Conservation (phyloP, 1,284 basidiomycete species). For the Baeospora myosura region DNA sequence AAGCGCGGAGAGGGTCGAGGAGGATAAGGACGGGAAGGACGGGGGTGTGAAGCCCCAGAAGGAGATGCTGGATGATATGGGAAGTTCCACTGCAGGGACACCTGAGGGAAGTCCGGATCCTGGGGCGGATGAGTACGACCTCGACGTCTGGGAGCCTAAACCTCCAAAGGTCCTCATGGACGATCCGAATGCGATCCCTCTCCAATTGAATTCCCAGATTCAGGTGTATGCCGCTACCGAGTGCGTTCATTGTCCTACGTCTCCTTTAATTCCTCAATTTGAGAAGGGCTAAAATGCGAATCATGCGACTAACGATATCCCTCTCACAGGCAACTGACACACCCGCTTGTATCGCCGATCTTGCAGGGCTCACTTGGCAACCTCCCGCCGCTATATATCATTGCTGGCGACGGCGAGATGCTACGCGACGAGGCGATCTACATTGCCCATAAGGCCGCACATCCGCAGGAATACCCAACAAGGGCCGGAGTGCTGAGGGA, state of each 20-base stretch:
- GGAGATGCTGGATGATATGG: constrained; percentile 27
- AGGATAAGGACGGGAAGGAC: constrained; percentile 18
- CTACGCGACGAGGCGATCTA: constrained; percentile 80
- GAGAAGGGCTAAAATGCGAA: background rate
- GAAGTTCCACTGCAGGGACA: background rate
- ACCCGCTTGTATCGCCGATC: constrained; percentile 77
- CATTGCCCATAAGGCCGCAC: constrained; percentile 76
- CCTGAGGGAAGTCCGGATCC: constrained; percentile 1
- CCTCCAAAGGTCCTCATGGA: constrained; percentile 56
- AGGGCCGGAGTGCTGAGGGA: constrained; percentile 47
- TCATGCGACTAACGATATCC: background rate
- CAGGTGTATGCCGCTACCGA: constrained; percentile 80
- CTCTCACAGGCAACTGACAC: constrained; percentile 58
- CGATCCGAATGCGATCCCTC: constrained; percentile 34
- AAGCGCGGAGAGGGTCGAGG: constrained; percentile 18
- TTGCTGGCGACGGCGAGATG: constrained; percentile 75
- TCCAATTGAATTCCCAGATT: constrained; percentile 61
- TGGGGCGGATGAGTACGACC: constrained; percentile 10
- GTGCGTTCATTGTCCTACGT: constrained; percentile 25
- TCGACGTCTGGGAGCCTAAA: constrained; percentile 44
- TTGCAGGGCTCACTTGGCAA: constrained; percentile 75
- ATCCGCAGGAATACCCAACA: constrained; percentile 65
- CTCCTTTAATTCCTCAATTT: background rate
- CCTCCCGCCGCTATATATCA: constrained; percentile 74
- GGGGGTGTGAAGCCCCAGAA: constrained; percentile 19